Conservation (phyloP, 257 asterid species). For the Parsonsia alboflavescens region DNA sequence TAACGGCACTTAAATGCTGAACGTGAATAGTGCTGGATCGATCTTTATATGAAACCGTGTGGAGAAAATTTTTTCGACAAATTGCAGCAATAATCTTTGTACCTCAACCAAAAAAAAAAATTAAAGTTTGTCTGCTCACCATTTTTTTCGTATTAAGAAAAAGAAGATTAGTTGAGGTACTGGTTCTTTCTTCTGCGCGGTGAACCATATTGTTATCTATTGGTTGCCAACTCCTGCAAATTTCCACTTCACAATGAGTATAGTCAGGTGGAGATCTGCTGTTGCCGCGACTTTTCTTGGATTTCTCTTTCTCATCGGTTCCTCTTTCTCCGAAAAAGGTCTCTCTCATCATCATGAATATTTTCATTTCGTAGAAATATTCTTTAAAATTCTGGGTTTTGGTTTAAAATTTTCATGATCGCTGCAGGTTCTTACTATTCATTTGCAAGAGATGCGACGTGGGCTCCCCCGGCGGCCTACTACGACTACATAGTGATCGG, state of each 20-base stretch:
- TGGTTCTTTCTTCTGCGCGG: slow-evolving; percentile 6
- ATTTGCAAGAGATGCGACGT: slow-evolving; percentile 56
- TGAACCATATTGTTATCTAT: neutral
- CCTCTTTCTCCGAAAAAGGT: slow-evolving; percentile 57
- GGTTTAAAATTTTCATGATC: neutral
- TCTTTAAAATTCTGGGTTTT: neutral
- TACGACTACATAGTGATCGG: slow-evolving; percentile 74
- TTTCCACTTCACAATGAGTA: slow-evolving; percentile 1
- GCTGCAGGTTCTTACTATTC: slow-evolving; percentile 55
- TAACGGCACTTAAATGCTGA: neutral
- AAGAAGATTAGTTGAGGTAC: slow-evolving; percentile 17
- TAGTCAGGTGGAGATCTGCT: slow-evolving; percentile 4
- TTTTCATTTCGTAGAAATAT: neutral
- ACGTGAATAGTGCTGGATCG: neutral
- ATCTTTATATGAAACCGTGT: neutral
- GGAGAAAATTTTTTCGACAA: slow-evolving; percentile 2
- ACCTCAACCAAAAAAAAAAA: neutral
- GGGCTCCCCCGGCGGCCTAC: slow-evolving; percentile 34
- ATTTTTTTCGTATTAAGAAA: too few species aligned
- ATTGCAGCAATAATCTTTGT: slow-evolving; percentile 6
- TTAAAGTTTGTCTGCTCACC: neutral
- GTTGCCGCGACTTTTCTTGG: slow-evolving; percentile 11
- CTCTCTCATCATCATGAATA: neutral
- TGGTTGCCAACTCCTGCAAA: neutral
- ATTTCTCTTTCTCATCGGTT: slow-evolving; percentile 25